A percentile compares a stretch with the other conserved stretches of the same genome.
Conservation (phyloP, 345 rosid species). For the Corymbia maculata region DNA sequence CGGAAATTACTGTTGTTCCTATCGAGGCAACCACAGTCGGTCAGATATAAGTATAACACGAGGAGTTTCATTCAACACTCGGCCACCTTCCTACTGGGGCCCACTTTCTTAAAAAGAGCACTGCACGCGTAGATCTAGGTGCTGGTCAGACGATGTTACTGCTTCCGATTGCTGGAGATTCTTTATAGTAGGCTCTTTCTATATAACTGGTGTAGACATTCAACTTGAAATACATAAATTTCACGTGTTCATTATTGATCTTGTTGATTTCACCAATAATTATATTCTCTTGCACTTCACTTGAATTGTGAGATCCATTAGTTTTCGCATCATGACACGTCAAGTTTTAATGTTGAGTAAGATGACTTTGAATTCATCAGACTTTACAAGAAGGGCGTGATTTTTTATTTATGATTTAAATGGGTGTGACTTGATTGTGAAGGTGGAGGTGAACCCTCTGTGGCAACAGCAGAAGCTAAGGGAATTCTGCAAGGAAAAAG, state of each 20-base stretch:
- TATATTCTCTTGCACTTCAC: too few species aligned
- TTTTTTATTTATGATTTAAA: not conserved
- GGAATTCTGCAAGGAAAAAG: slow-evolving; percentile 13
- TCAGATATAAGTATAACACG: not conserved
- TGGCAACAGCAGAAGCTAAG: slow-evolving; percentile 29
- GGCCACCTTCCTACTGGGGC: not conserved
- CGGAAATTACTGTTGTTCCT: not conserved
- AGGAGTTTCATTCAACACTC: not conserved
- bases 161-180: not conserved
- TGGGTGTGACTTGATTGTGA: not conserved
- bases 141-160: not conserved
- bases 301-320: not conserved
- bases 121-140: not conserved
- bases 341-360: not conserved
- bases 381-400: not conserved
- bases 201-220: not conserved
- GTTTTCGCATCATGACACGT: not conserved
- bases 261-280: accelerated
- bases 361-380: not conserved
- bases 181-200: too few species aligned
- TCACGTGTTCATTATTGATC: too few species aligned
- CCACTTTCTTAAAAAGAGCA: not conserved
- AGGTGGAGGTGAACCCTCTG: slow-evolving; percentile 27
- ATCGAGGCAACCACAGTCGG: not conserved
- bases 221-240: too few species aligned